A percentile compares a stretch with the other conserved stretches of the same genome.
phyloP scores from a whole-genome alignment of 108 stramenopile species.

The Cyclotella cryptica region DNA sequence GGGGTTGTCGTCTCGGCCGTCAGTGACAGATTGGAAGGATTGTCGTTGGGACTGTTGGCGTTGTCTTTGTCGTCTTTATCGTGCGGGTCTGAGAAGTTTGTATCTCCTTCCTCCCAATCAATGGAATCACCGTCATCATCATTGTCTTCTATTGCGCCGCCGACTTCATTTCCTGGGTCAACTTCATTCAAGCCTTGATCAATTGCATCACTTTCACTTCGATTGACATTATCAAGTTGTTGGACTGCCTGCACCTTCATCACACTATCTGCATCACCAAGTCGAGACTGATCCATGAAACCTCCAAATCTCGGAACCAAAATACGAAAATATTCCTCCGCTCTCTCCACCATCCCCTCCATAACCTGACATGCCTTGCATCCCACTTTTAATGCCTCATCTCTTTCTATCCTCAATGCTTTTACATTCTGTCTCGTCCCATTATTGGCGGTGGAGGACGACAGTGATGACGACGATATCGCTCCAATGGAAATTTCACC shows the following conservation, averaged over 20 bases:
- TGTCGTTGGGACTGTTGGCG: not conserved
- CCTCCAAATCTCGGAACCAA: slow-evolving; percentile 53
- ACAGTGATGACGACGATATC: slow-evolving; percentile 3
- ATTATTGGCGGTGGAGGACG: not conserved
- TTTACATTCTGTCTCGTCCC: not conserved
- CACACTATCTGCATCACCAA: not conserved
- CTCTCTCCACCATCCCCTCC: slow-evolving; percentile 37
- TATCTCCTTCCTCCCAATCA: slow-evolving; percentile 55
- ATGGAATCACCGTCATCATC: slow-evolving; percentile 45
- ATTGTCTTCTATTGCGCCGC: slow-evolving; percentile 14
- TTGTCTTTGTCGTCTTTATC: not conserved
- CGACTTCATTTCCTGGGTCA: slow-evolving; percentile 4
- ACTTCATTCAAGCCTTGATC: not conserved
- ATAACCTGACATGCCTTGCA: slow-evolving; percentile 27
- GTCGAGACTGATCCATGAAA: slow-evolving; percentile 7
- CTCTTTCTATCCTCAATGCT: slow-evolving; percentile 29
- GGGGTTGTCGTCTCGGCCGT: not conserved
- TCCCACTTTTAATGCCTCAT: slow-evolving; percentile 34
- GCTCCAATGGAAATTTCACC: slow-evolving; percentile 17
- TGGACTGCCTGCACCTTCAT: not conserved
- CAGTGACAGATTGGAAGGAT: not conserved
- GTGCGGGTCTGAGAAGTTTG: slow-evolving; percentile 2
- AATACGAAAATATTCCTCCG: slow-evolving; percentile 33
- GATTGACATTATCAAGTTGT: not conserved
- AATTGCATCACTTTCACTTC: not conserved